Evolutionary conservation across 108 stramenopile species (phyloP), one percentile per base, ranked within the genome.

Genomic region (Hondaea fermentalgiana): DNA sequence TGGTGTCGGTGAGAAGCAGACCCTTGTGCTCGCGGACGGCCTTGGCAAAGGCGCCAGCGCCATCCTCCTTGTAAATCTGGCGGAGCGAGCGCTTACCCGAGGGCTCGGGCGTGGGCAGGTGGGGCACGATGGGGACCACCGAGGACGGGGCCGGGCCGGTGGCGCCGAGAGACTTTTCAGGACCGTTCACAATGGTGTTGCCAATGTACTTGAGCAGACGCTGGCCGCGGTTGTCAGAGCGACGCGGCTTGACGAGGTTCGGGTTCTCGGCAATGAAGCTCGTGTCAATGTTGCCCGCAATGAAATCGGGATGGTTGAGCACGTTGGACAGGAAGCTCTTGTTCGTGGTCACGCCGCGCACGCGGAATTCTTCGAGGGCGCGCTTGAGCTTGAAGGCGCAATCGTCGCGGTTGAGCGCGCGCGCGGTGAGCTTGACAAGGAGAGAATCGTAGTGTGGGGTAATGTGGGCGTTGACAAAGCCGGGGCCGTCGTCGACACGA

Each of bases 401-500:
- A 88, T 95, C 96, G 89, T 94, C 89, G 51, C 96, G 94, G 88
- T 94, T 94, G 4, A 92, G 88, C 42, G 97, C 95, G 88, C 93
- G 95, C 19, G 97, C 95, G 28, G 98, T 98, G 90, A 97, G 95
- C 95, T 98, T 98, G 89, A 96, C 96, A 87, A 98, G 95, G 95
- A 98, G 95, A 21, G 95, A 95, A 90, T 98, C 97, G 90, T 96
- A 97, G 93, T 95, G 96, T 44, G 97, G 97, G 17, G 96, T 97
- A 59, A 98, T 95, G 71, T 92, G 35, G 8, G 88, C 76, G 53
- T 49, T 95, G 17, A 94, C 88, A 89, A 94, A 96, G 23, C 96
- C 96, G 51, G 96, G 95, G 44, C 96, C 96, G 89, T 95, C 96
- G 88, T 96, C 96, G 47, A 98, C 90, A 29, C 98, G 95, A 90